These are phyloP conservation scores for Trichoderma guizhouense DNA, from an alignment of 2,329 filamentous ascomycete genomes.

Conservation along the genomic window DNA sequence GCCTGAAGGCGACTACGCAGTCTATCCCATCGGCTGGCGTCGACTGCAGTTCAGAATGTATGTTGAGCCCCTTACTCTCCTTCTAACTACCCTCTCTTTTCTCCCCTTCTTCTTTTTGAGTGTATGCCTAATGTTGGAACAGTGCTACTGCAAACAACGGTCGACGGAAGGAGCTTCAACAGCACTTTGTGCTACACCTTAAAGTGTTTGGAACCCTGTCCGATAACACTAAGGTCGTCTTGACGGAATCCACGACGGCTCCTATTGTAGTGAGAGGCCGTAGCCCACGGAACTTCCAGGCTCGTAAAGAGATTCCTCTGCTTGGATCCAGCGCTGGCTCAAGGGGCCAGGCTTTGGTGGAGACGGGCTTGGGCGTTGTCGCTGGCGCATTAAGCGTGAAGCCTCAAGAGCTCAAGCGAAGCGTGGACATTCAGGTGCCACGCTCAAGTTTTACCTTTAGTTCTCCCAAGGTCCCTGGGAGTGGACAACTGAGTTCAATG, in stretches of 20 bases:
- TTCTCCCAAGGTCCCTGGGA: slow-evolving; percentile 53
- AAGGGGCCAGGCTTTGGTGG: slow-evolving; percentile 70
- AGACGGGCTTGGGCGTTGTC: slow-evolving; percentile 59
- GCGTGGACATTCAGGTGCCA: slow-evolving; percentile 53
- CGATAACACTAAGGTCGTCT: slow-evolving; percentile 75
- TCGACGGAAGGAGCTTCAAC: slow-evolving; percentile 87
- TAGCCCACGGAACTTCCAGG: slow-evolving; percentile 92
- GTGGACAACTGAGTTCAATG: slow-evolving; percentile 48
- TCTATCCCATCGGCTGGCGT: slow-evolving; percentile 92
- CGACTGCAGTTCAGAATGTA: slow-evolving; percentile 84
- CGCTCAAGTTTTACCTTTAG: slow-evolving; percentile 58
- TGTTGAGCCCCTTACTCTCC: slow-evolving; percentile 29
- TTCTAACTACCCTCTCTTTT: not conserved
- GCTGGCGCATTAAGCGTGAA: slow-evolving; percentile 55
- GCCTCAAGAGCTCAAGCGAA: slow-evolving; percentile 51
- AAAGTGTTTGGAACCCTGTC: slow-evolving; percentile 81
- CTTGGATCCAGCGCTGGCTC: slow-evolving; percentile 73
- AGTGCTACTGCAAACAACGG: slow-evolving; percentile 96
- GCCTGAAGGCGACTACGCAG: slow-evolving; percentile 75
- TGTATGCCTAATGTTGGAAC: not conserved
- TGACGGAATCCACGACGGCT: slow-evolving; percentile 81
- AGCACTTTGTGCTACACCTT: slow-evolving; percentile 88
- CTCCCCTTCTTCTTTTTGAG: not conserved
- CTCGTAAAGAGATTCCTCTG: slow-evolving; percentile 86
- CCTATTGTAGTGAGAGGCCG: slow-evolving; percentile 91